phyloP scores from a whole-genome alignment of 148 eudicot species.

The Drosera capensis region DNA sequence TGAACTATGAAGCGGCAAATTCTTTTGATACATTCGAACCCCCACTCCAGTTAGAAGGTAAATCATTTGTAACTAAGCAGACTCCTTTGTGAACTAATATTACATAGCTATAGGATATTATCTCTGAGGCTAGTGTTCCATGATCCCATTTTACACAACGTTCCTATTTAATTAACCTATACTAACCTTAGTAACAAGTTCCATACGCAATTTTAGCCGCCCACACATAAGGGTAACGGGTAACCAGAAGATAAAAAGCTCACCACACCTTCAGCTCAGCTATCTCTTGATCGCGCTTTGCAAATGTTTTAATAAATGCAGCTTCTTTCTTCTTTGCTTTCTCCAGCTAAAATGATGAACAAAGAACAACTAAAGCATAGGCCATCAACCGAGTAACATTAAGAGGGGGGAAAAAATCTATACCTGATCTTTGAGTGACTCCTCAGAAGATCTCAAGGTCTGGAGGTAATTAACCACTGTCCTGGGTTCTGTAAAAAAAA shows the following conservation, averaged over 20 bases:
- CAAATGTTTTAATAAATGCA: constrained; percentile 90
- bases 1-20: too few species aligned
- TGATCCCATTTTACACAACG: too few species aligned
- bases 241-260: not conserved
- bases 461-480: constrained; percentile 63
- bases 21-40: too few species aligned
- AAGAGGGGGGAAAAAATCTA: constrained; percentile 1
- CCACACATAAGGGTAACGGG: too few species aligned
- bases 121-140: too few species aligned
- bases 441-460: constrained; percentile 71
- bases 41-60: too few species aligned
- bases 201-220: too few species aligned
- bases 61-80: too few species aligned
- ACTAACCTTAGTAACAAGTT: not conserved
- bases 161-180: not conserved
- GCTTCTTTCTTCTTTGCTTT: constrained; percentile 98
- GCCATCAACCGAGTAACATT: not conserved
- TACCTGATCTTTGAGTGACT: constrained; percentile 86
- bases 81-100: too few species aligned
- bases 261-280: constrained; percentile 77
- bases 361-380: constrained; percentile 4
- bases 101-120: too few species aligned
- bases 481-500: constrained; percentile 52
- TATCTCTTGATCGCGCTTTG: constrained; percentile 96
- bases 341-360: constrained; percentile 43